Evolutionary conservation across 371 early-diverging fungal genomes (phyloP).

Genomic region (Lichtheimia corymbifera): DNA sequence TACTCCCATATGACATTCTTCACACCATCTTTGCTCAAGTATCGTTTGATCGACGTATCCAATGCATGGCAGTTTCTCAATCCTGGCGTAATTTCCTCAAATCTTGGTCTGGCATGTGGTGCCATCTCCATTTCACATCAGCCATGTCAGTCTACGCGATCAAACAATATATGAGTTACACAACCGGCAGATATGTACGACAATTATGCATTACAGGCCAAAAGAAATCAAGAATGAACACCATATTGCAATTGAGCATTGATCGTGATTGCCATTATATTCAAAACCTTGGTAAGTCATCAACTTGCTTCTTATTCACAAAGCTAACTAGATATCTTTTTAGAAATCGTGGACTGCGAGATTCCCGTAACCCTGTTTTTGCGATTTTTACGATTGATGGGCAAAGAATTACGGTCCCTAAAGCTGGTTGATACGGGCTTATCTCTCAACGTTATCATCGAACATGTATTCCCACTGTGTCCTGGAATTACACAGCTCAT

Average conservation of each 20-base stretch:
- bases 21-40: constrained; percentile 30
- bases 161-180: constrained; percentile 26
- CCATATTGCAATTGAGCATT: constrained; percentile 22
- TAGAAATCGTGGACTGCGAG: constrained; percentile 25
- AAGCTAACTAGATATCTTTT: neutral
- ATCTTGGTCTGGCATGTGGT: constrained; percentile 43
- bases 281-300: constrained; percentile 26
- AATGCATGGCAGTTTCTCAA: constrained; percentile 35
- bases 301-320: too few relatives aligned
- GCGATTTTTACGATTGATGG: constrained; percentile 25
- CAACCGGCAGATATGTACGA: constrained; percentile 29
- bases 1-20: constrained; percentile 38
- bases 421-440: constrained; percentile 16
- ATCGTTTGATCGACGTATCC: constrained; percentile 35
- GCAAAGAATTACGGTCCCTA: constrained; percentile 23
- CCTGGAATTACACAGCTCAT: constrained; percentile 23
- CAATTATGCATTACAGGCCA: constrained; percentile 9
- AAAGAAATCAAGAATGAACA: constrained; percentile 14
- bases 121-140: constrained; percentile 27
- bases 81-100: constrained; percentile 31
- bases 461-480: constrained; percentile 11
- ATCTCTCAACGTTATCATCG: constrained; percentile 1
- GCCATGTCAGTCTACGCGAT: constrained; percentile 13
- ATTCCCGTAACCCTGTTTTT: constrained; percentile 11
- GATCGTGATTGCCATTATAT: constrained; percentile 36